Percentiles rank a stretch among this genome's conserved stretches.
Evolutionary conservation across 1,139 yeast genomes (phyloP).

Genomic region (Meyerozyma guilliermondii): DNA sequence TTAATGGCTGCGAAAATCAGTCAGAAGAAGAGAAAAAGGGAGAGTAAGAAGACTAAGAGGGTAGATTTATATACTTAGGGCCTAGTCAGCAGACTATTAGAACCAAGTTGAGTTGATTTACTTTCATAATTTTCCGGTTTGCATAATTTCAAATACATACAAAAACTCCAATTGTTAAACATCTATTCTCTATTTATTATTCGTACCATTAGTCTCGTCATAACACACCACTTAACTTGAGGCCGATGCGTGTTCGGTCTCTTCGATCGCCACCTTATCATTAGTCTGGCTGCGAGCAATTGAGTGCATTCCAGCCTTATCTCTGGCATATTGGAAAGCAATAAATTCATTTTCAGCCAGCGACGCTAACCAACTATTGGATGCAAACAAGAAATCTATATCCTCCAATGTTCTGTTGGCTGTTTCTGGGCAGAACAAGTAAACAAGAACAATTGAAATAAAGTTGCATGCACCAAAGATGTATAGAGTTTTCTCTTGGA

Average conservation of each 20-base stretch:
- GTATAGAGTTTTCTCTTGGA: slow-evolving; percentile 39
- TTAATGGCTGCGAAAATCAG: neutral
- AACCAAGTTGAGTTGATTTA: too few relatives aligned
- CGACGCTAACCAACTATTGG: slow-evolving; percentile 8
- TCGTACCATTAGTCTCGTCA: neutral
- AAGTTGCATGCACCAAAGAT: slow-evolving; percentile 27
- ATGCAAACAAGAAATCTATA: slow-evolving; percentile 32
- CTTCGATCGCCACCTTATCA: neutral
- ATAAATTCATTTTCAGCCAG: slow-evolving; percentile 3
- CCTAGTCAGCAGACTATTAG: too few relatives aligned
- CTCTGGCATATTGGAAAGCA: neutral
- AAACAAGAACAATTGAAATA: slow-evolving; percentile 12
- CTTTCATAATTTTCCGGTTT: too few relatives aligned
- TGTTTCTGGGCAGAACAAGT: slow-evolving; percentile 48
- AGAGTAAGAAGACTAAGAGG: too few relatives aligned
- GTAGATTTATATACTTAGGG: too few relatives aligned
- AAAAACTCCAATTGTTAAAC: too few relatives aligned
- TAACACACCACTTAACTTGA: too few relatives aligned
- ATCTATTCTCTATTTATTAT: too few relatives aligned
- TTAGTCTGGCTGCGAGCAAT: neutral
- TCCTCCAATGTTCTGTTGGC: slow-evolving; percentile 61
- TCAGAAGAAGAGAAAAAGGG: too few relatives aligned
- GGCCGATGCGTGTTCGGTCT: neutral
- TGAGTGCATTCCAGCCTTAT: neutral
- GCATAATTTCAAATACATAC: too few relatives aligned